phyloP scores from a whole-genome alignment of 2,329 filamentous ascomycete genomes.

The Penicillium sp. region DNA sequence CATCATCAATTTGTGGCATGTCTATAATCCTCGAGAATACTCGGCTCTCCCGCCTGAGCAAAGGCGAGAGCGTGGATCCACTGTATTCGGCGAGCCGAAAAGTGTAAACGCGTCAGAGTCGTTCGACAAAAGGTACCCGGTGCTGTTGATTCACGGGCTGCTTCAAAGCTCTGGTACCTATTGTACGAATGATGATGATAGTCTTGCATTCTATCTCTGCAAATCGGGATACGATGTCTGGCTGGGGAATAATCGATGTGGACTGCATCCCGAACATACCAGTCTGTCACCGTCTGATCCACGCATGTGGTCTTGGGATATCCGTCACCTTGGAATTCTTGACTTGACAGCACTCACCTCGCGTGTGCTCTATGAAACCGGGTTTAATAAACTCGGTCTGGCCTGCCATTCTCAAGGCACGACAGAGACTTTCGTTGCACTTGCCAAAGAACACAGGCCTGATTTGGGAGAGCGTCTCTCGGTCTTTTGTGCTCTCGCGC shows the following conservation, averaged over 20 bases:
- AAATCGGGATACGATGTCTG: constrained; percentile 93
- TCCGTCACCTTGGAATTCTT: constrained; percentile 85
- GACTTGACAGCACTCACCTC: constrained; percentile 77
- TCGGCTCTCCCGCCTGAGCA: constrained; percentile 46
- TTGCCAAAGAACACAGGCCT: constrained; percentile 84
- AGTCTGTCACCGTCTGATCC: constrained; percentile 68
- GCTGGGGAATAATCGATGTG: constrained; percentile 90
- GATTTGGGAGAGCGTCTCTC: constrained; percentile 76
- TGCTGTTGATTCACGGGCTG: constrained; percentile 81
- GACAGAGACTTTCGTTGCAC: constrained; percentile 76
- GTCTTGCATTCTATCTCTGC: constrained; percentile 83
- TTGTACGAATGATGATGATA: constrained; percentile 83
- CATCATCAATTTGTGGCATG: constrained; percentile 80
- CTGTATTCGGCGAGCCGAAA: constrained; percentile 53
- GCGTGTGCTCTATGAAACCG: constrained; percentile 73
- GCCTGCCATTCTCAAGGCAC: constrained; percentile 89
- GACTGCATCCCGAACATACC: constrained; percentile 70
- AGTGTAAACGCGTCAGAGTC: constrained; percentile 23
- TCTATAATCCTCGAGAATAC: constrained; percentile 77
- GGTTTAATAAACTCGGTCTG: constrained; percentile 74
- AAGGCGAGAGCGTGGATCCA: constrained; percentile 50
- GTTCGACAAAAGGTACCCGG: constrained; percentile 55
- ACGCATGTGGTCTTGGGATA: constrained; percentile 96
- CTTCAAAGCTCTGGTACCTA: constrained; percentile 84
- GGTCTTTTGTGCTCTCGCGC: constrained; percentile 85